Conservation (phyloP, 2,329 filamentous ascomycete genomes). For the Calcarisporium arbuscula region DNA sequence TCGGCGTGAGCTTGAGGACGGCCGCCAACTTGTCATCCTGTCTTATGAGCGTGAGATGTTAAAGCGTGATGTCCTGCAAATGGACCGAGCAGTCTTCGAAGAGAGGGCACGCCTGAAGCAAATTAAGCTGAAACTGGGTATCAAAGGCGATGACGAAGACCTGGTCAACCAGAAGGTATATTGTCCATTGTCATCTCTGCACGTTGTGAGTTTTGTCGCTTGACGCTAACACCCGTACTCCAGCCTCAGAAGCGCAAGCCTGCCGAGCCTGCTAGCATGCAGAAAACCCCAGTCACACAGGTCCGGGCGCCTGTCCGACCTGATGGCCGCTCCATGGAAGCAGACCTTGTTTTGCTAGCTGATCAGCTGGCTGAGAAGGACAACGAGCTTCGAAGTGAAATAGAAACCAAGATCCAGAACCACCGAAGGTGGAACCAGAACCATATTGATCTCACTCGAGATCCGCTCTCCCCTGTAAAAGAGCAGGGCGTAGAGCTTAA, state of each 20-base stretch:
- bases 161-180: slow-evolving; percentile 88
- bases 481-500: slow-evolving; percentile 55
- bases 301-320: slow-evolving; percentile 63
- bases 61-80: slow-evolving; percentile 68
- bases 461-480: slow-evolving; percentile 72
- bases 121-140: slow-evolving; percentile 78
- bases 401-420: slow-evolving; percentile 80
- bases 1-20: slow-evolving; percentile 84
- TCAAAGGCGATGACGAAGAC: slow-evolving; percentile 91
- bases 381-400: slow-evolving; percentile 71
- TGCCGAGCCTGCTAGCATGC: slow-evolving; percentile 52
- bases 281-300: slow-evolving; percentile 57
- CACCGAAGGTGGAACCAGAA: slow-evolving; percentile 89
- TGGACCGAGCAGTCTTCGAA: slow-evolving; percentile 75
- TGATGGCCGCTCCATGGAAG: slow-evolving; percentile 66
- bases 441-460: slow-evolving; percentile 81
- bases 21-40: slow-evolving; percentile 70
- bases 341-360: slow-evolving; percentile 70
- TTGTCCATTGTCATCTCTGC: slow-evolving; percentile 9
- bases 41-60: slow-evolving; percentile 74
- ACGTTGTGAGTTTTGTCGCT: slow-evolving; percentile 4
- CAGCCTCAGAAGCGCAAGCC: slow-evolving; percentile 66
- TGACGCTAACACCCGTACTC: slow-evolving; percentile 29
- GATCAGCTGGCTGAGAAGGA: slow-evolving; percentile 77
- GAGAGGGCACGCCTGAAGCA: slow-evolving; percentile 78